phyloP scores from a whole-genome alignment of 768 basidiomycete genomes.

The Russula lepida region DNA sequence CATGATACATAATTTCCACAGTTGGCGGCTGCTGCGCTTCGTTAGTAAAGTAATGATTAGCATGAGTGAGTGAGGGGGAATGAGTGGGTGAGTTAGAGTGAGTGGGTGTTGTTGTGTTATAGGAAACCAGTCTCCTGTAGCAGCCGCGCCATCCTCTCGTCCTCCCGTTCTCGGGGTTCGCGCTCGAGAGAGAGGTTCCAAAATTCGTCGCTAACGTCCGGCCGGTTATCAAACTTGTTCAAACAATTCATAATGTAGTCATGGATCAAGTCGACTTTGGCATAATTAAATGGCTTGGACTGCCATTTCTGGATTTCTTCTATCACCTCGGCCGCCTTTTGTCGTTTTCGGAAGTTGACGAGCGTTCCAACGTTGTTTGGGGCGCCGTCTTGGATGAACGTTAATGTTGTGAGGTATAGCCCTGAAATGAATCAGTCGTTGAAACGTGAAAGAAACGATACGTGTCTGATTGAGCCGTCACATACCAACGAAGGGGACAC shows the following conservation, averaged over 20 bases:
- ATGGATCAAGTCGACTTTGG: conserved; percentile 54
- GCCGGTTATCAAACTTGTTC: conserved; percentile 57
- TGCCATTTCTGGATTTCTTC: conserved; percentile 97
- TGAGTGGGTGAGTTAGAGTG: not conserved
- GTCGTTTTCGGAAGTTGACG: conserved; percentile 94
- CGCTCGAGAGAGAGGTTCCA: conserved; percentile 82
- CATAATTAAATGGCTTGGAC: conserved; percentile 80
- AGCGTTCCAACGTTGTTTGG: conserved; percentile 74
- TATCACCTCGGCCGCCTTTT: conserved; percentile 93
- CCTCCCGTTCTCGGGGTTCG: conserved; percentile 91
- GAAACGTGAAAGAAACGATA: not conserved
- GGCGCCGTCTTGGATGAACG: conserved; percentile 98
- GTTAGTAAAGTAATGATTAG: not conserved
- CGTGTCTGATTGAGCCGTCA: conserved; percentile 3
- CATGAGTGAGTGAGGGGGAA: not conserved
- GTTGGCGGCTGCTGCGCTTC: not conserved
- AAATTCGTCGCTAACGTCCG: conserved; percentile 64
- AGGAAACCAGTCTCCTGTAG: conserved; percentile 85
- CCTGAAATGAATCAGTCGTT: conserved; percentile 39
- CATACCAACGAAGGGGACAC: conserved; percentile 93
- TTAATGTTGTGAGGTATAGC: conserved; percentile 89
- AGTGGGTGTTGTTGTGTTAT: conserved; percentile 27
- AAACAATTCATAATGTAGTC: conserved; percentile 75
- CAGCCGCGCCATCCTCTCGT: conserved; percentile 91
- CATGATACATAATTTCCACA: conserved; percentile 19